Evolutionary conservation across 1,139 yeast species (phyloP).

Genomic region (Pichiaceae sp.): DNA sequence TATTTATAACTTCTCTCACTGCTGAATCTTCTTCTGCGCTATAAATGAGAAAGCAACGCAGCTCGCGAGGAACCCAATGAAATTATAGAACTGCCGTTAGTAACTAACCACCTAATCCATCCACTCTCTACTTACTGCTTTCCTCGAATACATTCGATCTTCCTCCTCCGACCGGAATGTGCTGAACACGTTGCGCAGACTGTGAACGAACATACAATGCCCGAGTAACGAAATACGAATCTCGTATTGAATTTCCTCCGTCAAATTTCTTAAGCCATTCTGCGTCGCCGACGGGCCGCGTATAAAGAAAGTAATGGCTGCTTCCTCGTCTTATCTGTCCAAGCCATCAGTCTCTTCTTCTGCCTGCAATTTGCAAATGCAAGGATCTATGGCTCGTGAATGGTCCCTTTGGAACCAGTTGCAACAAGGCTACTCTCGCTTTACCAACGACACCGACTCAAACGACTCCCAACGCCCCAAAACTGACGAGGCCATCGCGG

Average conservation of each 20-base stretch:
- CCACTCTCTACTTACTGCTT: conserved; percentile 38
- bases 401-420: conserved; percentile 25
- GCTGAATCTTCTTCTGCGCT: conserved; percentile 42
- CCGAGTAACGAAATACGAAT: too few relatives aligned
- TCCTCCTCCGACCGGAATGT: conserved; percentile 83
- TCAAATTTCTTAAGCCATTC: too few relatives aligned
- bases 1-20: neutral
- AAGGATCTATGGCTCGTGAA: conserved; percentile 21
- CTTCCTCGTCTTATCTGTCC: too few relatives aligned
- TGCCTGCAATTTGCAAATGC: neutral
- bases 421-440: conserved; percentile 5
- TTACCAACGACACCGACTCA: conserved; percentile 1
- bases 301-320: too few relatives aligned
- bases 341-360: neutral
- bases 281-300: too few relatives aligned
- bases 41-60: conserved; percentile 75
- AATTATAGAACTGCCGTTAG: conserved; percentile 47
- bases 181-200: conserved; percentile 58
- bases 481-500: too few relatives aligned
- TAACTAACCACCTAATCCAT: neutral
- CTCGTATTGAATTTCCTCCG: too few relatives aligned
- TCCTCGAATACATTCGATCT: conserved; percentile 66
- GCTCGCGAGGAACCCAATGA: conserved; percentile 72
- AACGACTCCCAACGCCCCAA: too few relatives aligned
- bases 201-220: conserved; percentile 14